phyloP scores from a whole-genome alignment of 352 stramenopile species.

The Phytophthora colocasiae region DNA sequence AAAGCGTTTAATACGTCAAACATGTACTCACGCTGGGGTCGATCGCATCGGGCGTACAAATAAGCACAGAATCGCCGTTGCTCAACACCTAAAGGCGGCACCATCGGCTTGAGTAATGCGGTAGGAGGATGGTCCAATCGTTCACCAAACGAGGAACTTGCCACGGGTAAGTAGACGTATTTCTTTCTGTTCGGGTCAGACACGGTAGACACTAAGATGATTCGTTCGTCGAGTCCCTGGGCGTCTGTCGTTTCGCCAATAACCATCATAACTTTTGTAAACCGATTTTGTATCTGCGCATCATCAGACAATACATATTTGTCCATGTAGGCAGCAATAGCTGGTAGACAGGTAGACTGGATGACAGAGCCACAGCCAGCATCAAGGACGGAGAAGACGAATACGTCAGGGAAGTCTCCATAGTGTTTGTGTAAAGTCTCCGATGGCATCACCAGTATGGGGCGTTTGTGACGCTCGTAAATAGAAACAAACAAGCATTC shows the following conservation, averaged over 20 bases:
- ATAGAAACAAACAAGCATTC: conserved; percentile 44
- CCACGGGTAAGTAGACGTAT: conserved; percentile 37
- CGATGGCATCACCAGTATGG: conserved; percentile 44
- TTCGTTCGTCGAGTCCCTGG: conserved; percentile 36
- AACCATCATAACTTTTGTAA: conserved; percentile 38
- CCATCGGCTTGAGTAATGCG: conserved; percentile 27
- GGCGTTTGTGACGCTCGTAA: conserved; percentile 25
- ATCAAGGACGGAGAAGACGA: conserved; percentile 49
- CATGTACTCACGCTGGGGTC: conserved; percentile 60
- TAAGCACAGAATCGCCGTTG: conserved; percentile 55
- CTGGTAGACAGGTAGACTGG: conserved; percentile 9
- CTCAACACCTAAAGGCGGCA: not conserved
- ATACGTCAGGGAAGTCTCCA: conserved; percentile 35
- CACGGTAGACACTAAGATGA: conserved; percentile 42
- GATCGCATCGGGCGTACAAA: conserved; percentile 58
- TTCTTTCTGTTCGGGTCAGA: conserved; percentile 16
- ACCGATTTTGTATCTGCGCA: not conserved
- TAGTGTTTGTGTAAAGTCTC: conserved; percentile 12
- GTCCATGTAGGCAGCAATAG: conserved; percentile 6
- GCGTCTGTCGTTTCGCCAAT: conserved; percentile 35
- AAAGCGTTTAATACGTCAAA: conserved; percentile 53
- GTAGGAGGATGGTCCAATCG: conserved; percentile 32
- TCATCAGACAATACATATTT: conserved; percentile 8
- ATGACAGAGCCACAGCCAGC: conserved; percentile 4
- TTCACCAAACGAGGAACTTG: conserved; percentile 55